Conservation (phyloP, 768 basidiomycete genomes). For the Boletus rufocinnamomeus region DNA sequence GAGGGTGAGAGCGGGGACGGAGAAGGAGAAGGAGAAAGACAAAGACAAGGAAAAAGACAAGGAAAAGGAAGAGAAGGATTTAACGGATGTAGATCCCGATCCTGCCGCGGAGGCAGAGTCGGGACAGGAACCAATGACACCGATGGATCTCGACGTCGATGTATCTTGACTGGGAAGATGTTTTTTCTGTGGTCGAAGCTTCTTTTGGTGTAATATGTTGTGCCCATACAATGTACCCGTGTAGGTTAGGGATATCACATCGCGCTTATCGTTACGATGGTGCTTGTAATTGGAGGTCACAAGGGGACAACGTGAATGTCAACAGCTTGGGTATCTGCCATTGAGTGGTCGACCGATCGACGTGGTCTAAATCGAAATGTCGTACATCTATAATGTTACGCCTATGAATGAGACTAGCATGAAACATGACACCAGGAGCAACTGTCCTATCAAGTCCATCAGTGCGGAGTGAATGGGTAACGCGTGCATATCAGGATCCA, state of each 20-base stretch:
- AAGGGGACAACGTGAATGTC: neutral
- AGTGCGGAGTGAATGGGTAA: conserved; percentile 90
- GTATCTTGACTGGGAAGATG: conserved; percentile 39
- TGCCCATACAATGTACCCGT: neutral
- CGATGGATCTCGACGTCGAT: conserved; percentile 41
- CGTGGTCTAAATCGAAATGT: neutral
- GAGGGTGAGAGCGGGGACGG: conserved; percentile 21
- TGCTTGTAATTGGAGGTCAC: no score
- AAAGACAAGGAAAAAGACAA: conserved; percentile 23
- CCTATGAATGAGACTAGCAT: conserved; percentile 58
- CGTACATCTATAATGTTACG: conserved; percentile 12
- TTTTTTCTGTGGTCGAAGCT: conserved; percentile 27
- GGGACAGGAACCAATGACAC: conserved; percentile 38
- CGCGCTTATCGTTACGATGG: neutral
- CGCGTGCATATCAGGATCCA: conserved; percentile 92
- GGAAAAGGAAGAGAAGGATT: conserved; percentile 30
- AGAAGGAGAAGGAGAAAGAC: conserved; percentile 31
- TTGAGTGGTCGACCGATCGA: neutral
- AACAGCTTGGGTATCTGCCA: neutral
- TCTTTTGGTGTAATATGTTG: neutral
- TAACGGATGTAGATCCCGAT: conserved; percentile 35
- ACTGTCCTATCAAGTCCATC: conserved; percentile 83
- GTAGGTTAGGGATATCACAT: neutral
- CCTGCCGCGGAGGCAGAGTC: conserved; percentile 33
- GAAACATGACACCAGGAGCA: conserved; percentile 77